phyloP scores from a whole-genome alignment of 257 asterid species.

The Echites panduratus region DNA sequence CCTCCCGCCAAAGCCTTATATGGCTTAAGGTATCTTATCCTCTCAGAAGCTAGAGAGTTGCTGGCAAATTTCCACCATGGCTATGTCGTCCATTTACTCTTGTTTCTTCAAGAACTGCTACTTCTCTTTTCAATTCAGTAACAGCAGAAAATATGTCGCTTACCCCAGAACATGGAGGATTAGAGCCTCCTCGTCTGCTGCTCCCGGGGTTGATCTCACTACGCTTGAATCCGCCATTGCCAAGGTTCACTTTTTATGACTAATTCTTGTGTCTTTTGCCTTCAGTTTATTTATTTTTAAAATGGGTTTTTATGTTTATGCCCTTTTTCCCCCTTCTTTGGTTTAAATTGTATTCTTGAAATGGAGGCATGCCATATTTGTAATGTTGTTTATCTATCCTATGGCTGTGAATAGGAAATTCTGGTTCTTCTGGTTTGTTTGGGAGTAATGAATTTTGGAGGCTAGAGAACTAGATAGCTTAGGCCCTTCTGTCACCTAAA shows the following conservation, averaged over 20 bases:
- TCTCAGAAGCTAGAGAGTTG: conserved; percentile 1
- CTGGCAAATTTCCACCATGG: conserved; percentile 30
- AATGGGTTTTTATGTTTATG: neutral
- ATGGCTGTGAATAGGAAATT: neutral
- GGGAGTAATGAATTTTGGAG: neutral
- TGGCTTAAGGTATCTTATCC: neutral
- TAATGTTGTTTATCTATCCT: neutral
- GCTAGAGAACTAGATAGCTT: neutral
- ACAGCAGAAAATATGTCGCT: conserved; percentile 2
- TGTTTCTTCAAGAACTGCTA: conserved; percentile 28
- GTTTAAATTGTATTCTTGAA: neutral
- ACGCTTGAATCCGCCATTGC: conserved; percentile 63
- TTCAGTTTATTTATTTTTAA: neutral
- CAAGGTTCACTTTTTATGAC: conserved; percentile 33
- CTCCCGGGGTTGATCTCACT: conserved; percentile 57
- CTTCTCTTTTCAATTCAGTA: neutral
- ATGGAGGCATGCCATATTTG: neutral
- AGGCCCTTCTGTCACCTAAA: neutral
- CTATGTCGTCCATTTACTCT: conserved; percentile 30
- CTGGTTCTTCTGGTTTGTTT: neutral
- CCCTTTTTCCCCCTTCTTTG: neutral
- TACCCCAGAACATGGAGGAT: conserved; percentile 21
- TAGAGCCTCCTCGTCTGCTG: conserved; percentile 66
- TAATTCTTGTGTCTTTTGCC: neutral
- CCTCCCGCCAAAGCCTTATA: too few species aligned